Evolutionary conservation across 371 early-diverging fungal species (phyloP).

Genomic region (Nematocida sp.): DNA sequence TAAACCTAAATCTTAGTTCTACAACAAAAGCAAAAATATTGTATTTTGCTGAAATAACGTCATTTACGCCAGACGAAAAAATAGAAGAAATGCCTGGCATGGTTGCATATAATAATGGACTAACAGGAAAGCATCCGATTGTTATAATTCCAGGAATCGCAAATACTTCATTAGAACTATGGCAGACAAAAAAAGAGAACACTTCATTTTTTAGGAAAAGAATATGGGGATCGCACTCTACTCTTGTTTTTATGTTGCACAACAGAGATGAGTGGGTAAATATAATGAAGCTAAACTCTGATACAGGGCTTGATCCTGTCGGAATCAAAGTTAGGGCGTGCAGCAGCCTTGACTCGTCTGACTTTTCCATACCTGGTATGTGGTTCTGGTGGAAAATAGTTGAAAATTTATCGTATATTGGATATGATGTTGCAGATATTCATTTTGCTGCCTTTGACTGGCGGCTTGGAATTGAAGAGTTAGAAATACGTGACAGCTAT

Average conservation of each 20-base stretch:
- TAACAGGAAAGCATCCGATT: constrained; percentile 72
- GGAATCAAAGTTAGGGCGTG: constrained; percentile 79
- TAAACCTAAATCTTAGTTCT: constrained; percentile 26
- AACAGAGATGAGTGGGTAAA: constrained; percentile 81
- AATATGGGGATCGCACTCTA: constrained; percentile 81
- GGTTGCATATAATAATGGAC: constrained; percentile 14
- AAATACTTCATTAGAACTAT: constrained; percentile 81
- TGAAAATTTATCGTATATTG: constrained; percentile 72
- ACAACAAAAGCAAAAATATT: constrained; percentile 34
- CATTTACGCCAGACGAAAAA: neutral
- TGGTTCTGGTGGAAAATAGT: constrained; percentile 85
- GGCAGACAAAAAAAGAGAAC: constrained; percentile 74
- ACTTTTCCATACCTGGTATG: constrained; percentile 84
- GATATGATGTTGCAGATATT: constrained; percentile 75
- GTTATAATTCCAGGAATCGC: constrained; percentile 84
- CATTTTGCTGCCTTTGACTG: constrained; percentile 84
- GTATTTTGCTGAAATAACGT: constrained; percentile 33
- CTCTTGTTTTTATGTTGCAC: constrained; percentile 76
- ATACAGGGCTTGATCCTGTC: constrained; percentile 79
- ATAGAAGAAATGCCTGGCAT: constrained; percentile 29
- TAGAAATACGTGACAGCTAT: constrained; percentile 79
- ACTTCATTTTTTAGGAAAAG: constrained; percentile 79
- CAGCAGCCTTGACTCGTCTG: constrained; percentile 83
- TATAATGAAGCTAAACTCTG: constrained; percentile 77
- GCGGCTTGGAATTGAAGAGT: constrained; percentile 78